Evolutionary conservation across 2,329 filamentous ascomycete species (phyloP).

Genomic region (Phoma sp.): DNA sequence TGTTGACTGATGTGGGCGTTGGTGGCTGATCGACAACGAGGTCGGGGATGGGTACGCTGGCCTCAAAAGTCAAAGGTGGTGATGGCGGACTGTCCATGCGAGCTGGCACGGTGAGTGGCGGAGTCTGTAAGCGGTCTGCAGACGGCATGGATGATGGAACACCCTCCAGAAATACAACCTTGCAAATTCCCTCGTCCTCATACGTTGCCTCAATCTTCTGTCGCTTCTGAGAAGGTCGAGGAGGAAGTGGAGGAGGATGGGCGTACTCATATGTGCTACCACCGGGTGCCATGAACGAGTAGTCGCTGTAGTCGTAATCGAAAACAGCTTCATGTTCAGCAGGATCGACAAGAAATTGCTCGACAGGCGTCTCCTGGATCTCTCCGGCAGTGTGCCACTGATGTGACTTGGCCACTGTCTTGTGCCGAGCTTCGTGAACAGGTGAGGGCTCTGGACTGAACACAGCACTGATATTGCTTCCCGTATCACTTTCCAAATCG

Average conservation of each 20-base stretch:
- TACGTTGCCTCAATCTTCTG: constrained; percentile 1
- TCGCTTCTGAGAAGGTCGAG: constrained; percentile 18
- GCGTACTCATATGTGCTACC: not conserved
- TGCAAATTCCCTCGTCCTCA: not conserved
- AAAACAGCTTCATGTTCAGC: too few species aligned
- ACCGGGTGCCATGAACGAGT: too few species aligned
- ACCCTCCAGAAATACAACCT: not conserved
- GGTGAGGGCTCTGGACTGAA: not conserved
- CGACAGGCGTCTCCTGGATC: not conserved
- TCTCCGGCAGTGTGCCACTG: not conserved
- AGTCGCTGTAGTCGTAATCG: too few species aligned
- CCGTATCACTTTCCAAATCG: constrained; percentile 8
- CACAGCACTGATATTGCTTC: not conserved
- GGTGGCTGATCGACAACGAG: constrained; percentile 32
- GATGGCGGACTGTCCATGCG: constrained; percentile 15
- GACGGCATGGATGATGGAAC: not conserved
- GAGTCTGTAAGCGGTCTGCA: constrained; percentile 26
- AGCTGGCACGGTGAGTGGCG: constrained; percentile 20
- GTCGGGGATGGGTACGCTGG: constrained; percentile 40
- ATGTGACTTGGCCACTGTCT: not conserved
- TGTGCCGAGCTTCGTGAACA: not conserved
- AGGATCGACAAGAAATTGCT: not conserved
- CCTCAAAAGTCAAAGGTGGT: constrained; percentile 27
- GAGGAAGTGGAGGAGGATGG: constrained; percentile 24
- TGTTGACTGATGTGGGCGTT: constrained; percentile 36